Evolutionary conservation across 2,329 filamentous ascomycete species (phyloP).

Genomic region (Cladosporium sp.): DNA sequence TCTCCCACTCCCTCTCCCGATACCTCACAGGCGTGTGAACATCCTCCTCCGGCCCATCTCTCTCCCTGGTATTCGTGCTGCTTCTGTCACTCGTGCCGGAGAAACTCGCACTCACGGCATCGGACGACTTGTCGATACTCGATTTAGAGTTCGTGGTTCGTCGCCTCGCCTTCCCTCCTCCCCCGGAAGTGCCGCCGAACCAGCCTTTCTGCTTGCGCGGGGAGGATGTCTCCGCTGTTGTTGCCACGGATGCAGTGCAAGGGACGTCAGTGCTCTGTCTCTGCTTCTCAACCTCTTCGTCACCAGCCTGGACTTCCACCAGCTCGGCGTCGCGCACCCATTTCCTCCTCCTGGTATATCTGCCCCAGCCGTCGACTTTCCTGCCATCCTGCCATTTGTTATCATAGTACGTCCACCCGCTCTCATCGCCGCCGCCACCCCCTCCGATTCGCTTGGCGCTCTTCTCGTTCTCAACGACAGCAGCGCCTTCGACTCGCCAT

Average conservation of each 20-base stretch:
- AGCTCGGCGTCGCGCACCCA: conserved; percentile 97
- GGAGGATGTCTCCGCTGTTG: conserved; percentile 5
- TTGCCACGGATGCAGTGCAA: neutral
- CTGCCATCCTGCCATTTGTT: conserved; percentile 96
- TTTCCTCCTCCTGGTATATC: conserved; percentile 88
- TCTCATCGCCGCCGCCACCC: conserved; percentile 46
- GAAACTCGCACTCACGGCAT: conserved; percentile 9
- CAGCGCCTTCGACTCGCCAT: conserved; percentile 80
- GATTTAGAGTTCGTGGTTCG: conserved; percentile 15
- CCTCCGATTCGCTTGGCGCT: conserved; percentile 23
- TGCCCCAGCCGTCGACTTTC: conserved; percentile 86
- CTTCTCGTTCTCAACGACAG: conserved; percentile 40
- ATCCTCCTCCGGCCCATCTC: conserved; percentile 39
- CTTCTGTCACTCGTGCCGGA: conserved; percentile 18
- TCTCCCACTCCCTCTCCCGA: conserved; percentile 53
- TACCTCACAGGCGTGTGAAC: conserved; percentile 47
- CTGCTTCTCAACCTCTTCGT: no score
- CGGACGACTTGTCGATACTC: neutral
- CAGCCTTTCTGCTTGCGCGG: conserved; percentile 24
- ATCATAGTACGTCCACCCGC: conserved; percentile 97
- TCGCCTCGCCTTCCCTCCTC: conserved; percentile 6
- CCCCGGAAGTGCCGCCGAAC: conserved; percentile 24
- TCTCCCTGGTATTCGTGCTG: no score
- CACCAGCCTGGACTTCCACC: conserved; percentile 58
- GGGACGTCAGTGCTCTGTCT: no score